Evolutionary conservation across 495 filamentous ascomycete species (phyloP), one percentile per base, ranked within the genome.

Genomic region (Platismatia glauca): DNA sequence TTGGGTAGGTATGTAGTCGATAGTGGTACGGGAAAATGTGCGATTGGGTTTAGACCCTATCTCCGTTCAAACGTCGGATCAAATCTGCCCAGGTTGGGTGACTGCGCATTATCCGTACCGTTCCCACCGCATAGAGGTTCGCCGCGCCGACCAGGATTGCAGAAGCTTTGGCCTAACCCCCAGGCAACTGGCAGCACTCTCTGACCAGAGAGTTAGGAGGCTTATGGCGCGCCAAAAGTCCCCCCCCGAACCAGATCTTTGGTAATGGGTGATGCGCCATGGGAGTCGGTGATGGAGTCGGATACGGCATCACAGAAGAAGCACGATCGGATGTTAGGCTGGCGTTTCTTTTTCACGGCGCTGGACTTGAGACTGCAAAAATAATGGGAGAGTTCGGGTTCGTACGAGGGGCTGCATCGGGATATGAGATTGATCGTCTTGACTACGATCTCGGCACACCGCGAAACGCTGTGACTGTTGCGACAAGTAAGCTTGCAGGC

Each of bases 251-350:
- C 55, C 58, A 64, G 15, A 60, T 73, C 16, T 72, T 65, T 39
- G 72, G 71, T 7, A 55, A 73, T 34, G 68, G 71, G n/a, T 61
- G 60, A 31, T 67, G 66, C 46, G 71, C 71, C 7, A 70, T 65
- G 59, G 68, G 68, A 34, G 70, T 66, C 13, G 68, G 61, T 18
- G 52, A 59, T 41, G 71, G 71, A 37, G 58, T 53, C 18, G 64
- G 59, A 29, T 66, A 66, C n/a, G 64, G 59, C 35, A 66, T 66
- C 52, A 66, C 44, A 9, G 27, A 57, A 31, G 59, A 57, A 38
- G 29, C 55, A 24, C 12, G 64, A 13, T 48, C 58, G 3, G 52
- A 58, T 43, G 13, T 50, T 20, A 38, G 37, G 2, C n/a, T 66
- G 22, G 57, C 58, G 22, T 48, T 33, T 11, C 34, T 65, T 12